These are phyloP conservation scores for Aaosphaeria arxii DNA, from an alignment of 2,329 filamentous ascomycete genomes.

Conservation along the genomic window DNA sequence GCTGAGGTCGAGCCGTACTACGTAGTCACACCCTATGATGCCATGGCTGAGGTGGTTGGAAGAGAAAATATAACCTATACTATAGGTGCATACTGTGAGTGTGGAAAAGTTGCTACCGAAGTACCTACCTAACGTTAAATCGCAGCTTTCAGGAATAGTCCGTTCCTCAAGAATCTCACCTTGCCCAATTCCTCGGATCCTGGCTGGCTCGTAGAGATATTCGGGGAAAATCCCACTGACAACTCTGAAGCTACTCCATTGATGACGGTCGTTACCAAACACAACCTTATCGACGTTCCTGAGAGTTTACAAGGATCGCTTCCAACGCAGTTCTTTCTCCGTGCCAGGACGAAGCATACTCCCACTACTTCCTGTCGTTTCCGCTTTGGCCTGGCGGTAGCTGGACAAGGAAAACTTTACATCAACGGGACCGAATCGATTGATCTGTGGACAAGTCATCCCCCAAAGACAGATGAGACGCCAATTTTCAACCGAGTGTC, in stretches of 20 bases:
- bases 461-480: not conserved
- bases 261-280: no score
- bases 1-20: not conserved
- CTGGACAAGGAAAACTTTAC: not conserved
- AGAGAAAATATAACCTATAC: not conserved
- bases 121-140: no score
- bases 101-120: no score
- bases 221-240: no score
- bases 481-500: not conserved
- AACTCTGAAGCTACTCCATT: no score
- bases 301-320: not conserved
- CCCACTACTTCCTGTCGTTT: no score
- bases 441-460: not conserved
- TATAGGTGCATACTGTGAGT: not conserved
- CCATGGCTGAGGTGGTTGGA: not conserved
- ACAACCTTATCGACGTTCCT: no score
- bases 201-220: no score
- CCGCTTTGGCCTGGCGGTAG: no score
- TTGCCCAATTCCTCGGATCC: no score
- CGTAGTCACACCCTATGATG: not conserved
- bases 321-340: not conserved
- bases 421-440: not conserved
- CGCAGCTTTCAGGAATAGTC: not conserved
- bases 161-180: not conserved
- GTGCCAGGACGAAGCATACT: no score